These are phyloP conservation scores for Xerophyta viscosa DNA, from an alignment of 106 monocot genomes.

Conservation along the genomic window DNA sequence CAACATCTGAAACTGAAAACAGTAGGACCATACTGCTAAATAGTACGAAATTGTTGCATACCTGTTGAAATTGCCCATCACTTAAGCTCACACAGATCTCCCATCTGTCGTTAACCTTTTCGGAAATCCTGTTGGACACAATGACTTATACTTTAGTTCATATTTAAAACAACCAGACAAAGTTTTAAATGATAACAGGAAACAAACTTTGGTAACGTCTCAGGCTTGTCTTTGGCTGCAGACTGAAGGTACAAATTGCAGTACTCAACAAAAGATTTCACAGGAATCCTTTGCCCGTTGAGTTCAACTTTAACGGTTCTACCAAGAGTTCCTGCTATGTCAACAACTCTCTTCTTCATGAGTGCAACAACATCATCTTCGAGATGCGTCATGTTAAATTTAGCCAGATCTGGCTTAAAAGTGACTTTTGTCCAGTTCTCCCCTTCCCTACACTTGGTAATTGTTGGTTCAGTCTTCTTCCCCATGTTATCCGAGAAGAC, in stretches of 20 bases:
- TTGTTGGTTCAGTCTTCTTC: slow-evolving; percentile 61
- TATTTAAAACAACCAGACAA: background rate
- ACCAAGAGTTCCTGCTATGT: slow-evolving; percentile 87
- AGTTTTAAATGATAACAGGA: too few species aligned
- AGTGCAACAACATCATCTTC: slow-evolving; percentile 92
- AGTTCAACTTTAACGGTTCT: slow-evolving; percentile 90
- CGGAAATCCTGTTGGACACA: slow-evolving; percentile 50
- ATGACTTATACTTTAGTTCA: background rate
- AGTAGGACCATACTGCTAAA: too few species aligned
- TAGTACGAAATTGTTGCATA: slow-evolving; percentile 4
- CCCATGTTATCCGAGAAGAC: slow-evolving; percentile 86
- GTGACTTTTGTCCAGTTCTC: slow-evolving; percentile 97
- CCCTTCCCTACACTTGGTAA: slow-evolving; percentile 66
- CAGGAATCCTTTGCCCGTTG: slow-evolving; percentile 62
- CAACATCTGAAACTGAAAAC: too few species aligned
- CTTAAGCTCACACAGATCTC: slow-evolving; percentile 81
- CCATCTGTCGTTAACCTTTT: slow-evolving; percentile 89
- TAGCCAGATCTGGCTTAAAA: slow-evolving; percentile 86
- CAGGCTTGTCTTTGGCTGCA: slow-evolving; percentile 42
- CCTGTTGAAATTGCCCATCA: slow-evolving; percentile 99
- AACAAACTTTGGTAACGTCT: slow-evolving; percentile 58
- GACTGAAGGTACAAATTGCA: slow-evolving; percentile 67
- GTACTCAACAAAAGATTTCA: slow-evolving; percentile 75
- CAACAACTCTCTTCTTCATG: slow-evolving; percentile 91
- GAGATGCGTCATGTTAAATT: slow-evolving; percentile 80